Conservation (phyloP, 257 asterid species). For the Solanum etuberosum region DNA sequence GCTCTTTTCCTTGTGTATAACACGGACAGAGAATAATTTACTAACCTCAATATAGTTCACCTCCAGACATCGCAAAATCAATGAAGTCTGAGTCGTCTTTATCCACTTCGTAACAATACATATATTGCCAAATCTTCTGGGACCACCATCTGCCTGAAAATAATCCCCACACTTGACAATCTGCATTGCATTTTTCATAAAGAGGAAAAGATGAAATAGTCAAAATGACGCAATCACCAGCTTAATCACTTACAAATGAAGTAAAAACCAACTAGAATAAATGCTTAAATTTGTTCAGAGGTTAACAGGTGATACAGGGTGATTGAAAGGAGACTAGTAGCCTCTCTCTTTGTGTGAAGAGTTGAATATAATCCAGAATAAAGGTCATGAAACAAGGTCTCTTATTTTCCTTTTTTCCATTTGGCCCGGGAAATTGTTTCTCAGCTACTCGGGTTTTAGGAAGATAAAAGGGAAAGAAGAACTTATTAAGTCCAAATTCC, state of each 20-base stretch:
- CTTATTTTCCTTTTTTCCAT: background rate
- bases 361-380: background rate
- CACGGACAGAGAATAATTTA: background rate
- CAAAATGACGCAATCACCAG: background rate
- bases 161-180: constrained; percentile 81
- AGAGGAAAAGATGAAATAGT: background rate
- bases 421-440: background rate
- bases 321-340: background rate
- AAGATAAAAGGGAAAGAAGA: background rate
- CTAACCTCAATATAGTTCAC: constrained; percentile 85
- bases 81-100: constrained; percentile 44
- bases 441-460: background rate
- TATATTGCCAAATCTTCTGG: constrained; percentile 81
- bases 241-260: background rate
- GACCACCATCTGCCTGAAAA: constrained; percentile 89
- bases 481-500: background rate
- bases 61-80: constrained; percentile 70
- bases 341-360: background rate
- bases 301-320: background rate
- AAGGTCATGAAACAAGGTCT: background rate
- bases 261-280: background rate
- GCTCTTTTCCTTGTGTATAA: background rate
- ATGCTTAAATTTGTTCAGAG: background rate
- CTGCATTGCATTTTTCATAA: constrained; percentile 32
- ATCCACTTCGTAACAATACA: constrained; percentile 63